A percentile compares a stretch with the other conserved stretches of the same genome.
Conservation (phyloP, 73 alveolate genomes). For the Paramecium biaurelia region DNA sequence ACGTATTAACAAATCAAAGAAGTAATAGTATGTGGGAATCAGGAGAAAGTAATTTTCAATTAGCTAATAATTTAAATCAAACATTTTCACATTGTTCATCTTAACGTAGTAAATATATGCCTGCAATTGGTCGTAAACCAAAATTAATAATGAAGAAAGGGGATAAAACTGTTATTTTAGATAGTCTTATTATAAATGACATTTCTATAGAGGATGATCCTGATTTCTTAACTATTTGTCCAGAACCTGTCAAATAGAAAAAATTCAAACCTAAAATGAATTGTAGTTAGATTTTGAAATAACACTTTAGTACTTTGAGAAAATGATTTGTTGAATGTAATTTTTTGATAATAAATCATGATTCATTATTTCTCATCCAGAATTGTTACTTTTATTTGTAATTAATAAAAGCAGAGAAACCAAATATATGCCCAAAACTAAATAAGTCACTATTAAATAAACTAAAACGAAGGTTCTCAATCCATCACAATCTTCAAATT, state of each 20-base stretch:
- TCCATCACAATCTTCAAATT: constrained; percentile 11
- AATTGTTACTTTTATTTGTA: neutral
- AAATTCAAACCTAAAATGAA: neutral
- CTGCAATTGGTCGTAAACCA: constrained; percentile 29
- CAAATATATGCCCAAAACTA: neutral
- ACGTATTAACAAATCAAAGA: constrained; percentile 1
- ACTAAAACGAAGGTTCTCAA: neutral
- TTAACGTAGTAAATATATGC: neutral
- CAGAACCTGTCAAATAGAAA: neutral
- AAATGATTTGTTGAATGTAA: neutral
- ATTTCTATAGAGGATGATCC: constrained; percentile 42
- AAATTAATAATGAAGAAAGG: constrained; percentile 8
- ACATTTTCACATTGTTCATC: neutral
- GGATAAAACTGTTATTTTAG: constrained; percentile 8
- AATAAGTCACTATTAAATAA: neutral
- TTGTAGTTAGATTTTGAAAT: neutral
- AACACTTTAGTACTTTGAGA: neutral
- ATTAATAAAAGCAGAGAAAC: neutral
- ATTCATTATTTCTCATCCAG: neutral
- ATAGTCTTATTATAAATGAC: neutral
- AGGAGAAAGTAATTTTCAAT: neutral
- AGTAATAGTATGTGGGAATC: constrained; percentile 14
- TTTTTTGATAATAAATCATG: neutral
- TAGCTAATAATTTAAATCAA: neutral
- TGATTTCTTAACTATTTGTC: constrained; percentile 8